Percentiles rank a stretch among this genome's conserved stretches.
phyloP scores from a whole-genome alignment of 768 basidiomycete species.

The Hypsizygus marmoreus region DNA sequence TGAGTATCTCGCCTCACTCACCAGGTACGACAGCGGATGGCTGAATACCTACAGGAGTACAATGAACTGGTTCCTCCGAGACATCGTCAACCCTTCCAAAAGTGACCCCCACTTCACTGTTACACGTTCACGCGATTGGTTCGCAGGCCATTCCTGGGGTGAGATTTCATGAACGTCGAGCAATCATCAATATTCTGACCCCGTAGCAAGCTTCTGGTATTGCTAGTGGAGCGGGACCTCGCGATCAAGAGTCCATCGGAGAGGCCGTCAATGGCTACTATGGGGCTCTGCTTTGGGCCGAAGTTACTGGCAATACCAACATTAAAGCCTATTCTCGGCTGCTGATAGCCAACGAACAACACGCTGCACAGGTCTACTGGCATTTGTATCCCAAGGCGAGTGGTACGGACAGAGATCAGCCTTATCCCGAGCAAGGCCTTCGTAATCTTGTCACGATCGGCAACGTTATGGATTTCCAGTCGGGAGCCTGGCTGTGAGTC shows the following conservation, averaged over 20 bases:
- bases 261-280: conserved; percentile 39
- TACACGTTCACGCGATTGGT: conserved; percentile 35
- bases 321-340: conserved; percentile 34
- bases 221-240: conserved; percentile 32
- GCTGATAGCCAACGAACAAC: conserved; percentile 34
- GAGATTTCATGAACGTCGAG: neutral
- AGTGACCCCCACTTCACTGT: conserved; percentile 33
- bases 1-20: no score
- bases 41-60: conserved; percentile 24
- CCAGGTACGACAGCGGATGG: conserved; percentile 27
- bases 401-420: conserved; percentile 32
- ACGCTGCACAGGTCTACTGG: conserved; percentile 36
- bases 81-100: conserved; percentile 35
- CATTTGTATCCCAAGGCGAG: conserved; percentile 34
- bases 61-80: conserved; percentile 31
- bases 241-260: conserved; percentile 35
- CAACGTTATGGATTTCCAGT: conserved; percentile 37
- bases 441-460: conserved; percentile 34
- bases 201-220: conserved; percentile 38
- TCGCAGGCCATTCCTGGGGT: conserved; percentile 40
- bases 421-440: conserved; percentile 32
- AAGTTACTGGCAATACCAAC: conserved; percentile 30
- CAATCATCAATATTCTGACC: neutral
- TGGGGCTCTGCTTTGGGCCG: conserved; percentile 34
- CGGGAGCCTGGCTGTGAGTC: conserved; percentile 37